phyloP scores from a whole-genome alignment of 257 asterid genomes.

The Fraxinus anomala region DNA sequence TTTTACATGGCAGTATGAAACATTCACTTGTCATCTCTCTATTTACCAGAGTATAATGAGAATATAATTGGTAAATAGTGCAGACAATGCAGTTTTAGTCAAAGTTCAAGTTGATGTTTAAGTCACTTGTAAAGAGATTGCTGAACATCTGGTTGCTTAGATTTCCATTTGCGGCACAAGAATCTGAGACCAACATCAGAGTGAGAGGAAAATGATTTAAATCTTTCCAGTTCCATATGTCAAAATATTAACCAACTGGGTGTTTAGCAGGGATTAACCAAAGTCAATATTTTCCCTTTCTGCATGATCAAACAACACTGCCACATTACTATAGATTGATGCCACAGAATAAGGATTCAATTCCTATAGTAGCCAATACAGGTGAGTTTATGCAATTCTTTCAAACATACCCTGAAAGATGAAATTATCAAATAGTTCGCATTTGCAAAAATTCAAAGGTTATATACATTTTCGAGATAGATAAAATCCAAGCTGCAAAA shows the following conservation, averaged over 20 bases:
- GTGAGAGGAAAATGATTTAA: neutral
- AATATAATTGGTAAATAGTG: neutral
- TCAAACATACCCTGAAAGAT: neutral
- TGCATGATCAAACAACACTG: neutral
- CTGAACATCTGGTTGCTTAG: neutral
- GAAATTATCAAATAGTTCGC: neutral
- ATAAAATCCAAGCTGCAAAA: neutral
- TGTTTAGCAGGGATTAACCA: neutral
- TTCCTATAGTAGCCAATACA: neutral
- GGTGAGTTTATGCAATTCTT: neutral
- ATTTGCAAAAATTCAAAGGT: neutral
- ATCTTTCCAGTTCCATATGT: neutral
- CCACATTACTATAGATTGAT: neutral
- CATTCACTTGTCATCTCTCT: neutral
- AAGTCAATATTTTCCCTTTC: neutral
- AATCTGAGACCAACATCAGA: neutral
- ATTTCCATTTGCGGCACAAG: neutral
- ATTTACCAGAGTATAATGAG: neutral
- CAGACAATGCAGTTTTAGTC: neutral
- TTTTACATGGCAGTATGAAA: neutral
- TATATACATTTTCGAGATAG: neutral
- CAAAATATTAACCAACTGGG: neutral
- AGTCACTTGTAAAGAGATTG: neutral
- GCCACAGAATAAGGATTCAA: neutral
- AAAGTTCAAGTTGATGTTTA: neutral